Evolutionary conservation across 2,329 filamentous ascomycete genomes (phyloP).

Genomic region (Colletotrichum tanaceti): DNA sequence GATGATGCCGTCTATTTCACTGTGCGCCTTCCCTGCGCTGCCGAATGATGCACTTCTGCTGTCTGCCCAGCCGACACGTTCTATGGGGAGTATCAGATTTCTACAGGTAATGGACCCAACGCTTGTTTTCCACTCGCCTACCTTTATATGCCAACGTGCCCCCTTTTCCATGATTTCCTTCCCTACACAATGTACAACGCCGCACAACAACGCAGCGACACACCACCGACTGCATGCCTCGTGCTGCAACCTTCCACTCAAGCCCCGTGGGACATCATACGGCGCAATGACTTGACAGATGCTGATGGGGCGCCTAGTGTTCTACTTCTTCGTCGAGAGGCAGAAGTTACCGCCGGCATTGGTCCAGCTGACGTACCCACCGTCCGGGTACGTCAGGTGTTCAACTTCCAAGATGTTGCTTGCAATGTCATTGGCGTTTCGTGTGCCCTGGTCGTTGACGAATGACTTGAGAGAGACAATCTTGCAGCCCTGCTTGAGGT

Average conservation of each 20-base stretch:
- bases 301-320: conserved; percentile 45
- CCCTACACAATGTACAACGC: conserved; percentile 24
- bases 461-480: conserved; percentile 95
- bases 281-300: conserved; percentile 26
- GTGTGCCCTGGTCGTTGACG: conserved; percentile 81
- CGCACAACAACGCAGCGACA: neutral
- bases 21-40: neutral
- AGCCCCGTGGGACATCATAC: conserved; percentile 39
- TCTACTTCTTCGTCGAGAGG: conserved; percentile 81
- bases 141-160: conserved; percentile 34
- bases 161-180: neutral
- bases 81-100: conserved; percentile 39
- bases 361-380: conserved; percentile 88
- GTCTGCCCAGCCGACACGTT: conserved; percentile 16
- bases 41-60: conserved; percentile 5
- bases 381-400: conserved; percentile 69
- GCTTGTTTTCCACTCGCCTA: conserved; percentile 24
- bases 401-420: conserved; percentile 84
- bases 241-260: conserved; percentile 14
- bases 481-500: conserved; percentile 89
- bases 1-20: conserved; percentile 29
- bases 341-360: conserved; percentile 86
- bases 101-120: conserved; percentile 41
- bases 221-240: neutral
- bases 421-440: conserved; percentile 82